Conservation (phyloP, 2,329 filamentous ascomycete genomes). For the Nothomitra cinnamomea region DNA sequence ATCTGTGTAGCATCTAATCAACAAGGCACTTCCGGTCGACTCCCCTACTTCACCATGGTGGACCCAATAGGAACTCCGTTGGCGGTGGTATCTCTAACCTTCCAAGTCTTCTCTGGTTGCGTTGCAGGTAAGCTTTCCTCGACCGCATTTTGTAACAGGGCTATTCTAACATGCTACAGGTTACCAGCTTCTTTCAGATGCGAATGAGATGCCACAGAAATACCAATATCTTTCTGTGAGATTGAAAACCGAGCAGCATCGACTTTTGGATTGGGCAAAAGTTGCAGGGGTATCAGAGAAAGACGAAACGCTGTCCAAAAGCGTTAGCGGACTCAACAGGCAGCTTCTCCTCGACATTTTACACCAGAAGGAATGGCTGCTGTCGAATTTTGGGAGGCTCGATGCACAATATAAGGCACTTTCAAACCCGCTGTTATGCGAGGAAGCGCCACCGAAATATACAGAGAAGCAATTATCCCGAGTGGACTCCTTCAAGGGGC, state of each 20-base stretch:
- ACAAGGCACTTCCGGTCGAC: not conserved
- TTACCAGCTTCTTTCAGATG: constrained; percentile 22
- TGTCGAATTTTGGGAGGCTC: constrained; percentile 18
- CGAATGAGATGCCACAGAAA: constrained; percentile 17
- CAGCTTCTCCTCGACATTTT: constrained; percentile 20
- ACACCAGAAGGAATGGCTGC: constrained; percentile 10
- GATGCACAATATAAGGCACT: constrained; percentile 19
- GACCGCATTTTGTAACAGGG: not conserved
- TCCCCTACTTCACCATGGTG: not conserved
- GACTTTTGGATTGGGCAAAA: constrained; percentile 22
- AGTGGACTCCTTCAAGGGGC: not conserved
- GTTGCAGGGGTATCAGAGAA: constrained; percentile 18
- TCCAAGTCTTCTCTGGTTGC: constrained; percentile 7
- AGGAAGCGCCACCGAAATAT: constrained; percentile 13
- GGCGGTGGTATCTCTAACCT: constrained; percentile 1
- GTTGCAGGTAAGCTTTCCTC: not conserved
- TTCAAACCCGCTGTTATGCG: constrained; percentile 16
- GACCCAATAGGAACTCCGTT: not conserved
- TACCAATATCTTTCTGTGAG: constrained; percentile 21
- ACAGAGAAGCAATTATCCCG: constrained; percentile 1
- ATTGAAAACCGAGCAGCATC: constrained; percentile 22
- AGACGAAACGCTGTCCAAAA: constrained; percentile 18
- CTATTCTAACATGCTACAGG: constrained; percentile 11
- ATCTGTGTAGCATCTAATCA: not conserved
- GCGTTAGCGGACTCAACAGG: constrained; percentile 16